Evolutionary conservation across 441 rosid genomes (phyloP), one percentile per base, ranked within the genome.

Genomic region (Cnidoscolus chayamansa): DNA sequence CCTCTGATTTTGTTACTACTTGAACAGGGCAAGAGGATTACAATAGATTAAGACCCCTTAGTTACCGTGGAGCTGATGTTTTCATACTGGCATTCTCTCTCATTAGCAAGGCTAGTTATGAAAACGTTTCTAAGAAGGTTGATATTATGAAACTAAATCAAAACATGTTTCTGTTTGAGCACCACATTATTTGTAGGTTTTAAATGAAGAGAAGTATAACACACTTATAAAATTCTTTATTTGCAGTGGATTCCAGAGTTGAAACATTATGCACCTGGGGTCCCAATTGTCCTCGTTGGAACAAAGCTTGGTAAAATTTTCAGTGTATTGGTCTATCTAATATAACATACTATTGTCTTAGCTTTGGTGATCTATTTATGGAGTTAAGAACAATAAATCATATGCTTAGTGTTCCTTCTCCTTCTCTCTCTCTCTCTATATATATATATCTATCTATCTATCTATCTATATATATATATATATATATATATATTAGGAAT

Each of bases 231-330:
- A 45, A 1, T 59, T 65, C 56, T 67, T 72, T 10, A 17, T 19
- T 81, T 73, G 49, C 89, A 88, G 95, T 91, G 97, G 97, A 89
- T 91, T 77, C 97, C 96, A n/a, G 97, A 88, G 81, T 77, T 90
- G 74, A 92, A 81, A 80, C 96, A 92, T 81, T 90, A 90, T 86
- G 95, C 95, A 1, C 95, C 95, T 53, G 97, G 91, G 56, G 95
- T 90, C 82, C 97, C 97, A 5, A 85, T 90, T 48, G 73, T 92
- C 78, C 92, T 92, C 51, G 93, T 91, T 64, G 95, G 95, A 68
- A 90, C 95, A 73, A 91, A 91, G 77, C 92, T 91, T 43, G 92
- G 95, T 89, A 85, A 53, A 68, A 32, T 51, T 51, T 60, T n/a
- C 59, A 65, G 48, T 65, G 2, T 0, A 8, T 16, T 60, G 40